phyloP scores from a whole-genome alignment of 495 filamentous ascomycete genomes.

The Tricharina praecox region DNA sequence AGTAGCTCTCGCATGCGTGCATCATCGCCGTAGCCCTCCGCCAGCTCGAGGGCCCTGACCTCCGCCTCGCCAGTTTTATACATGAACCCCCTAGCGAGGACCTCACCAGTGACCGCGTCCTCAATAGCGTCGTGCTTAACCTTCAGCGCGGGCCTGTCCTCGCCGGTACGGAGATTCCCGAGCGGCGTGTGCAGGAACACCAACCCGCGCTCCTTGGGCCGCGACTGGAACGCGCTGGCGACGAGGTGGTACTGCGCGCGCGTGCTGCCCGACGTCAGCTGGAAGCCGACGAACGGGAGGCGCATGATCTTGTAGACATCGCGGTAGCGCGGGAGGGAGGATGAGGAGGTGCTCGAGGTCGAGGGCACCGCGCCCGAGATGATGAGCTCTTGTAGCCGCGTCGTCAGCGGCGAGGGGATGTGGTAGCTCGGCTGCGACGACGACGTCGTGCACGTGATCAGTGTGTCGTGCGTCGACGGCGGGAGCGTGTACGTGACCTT shows the following conservation, averaged over 20 bases:
- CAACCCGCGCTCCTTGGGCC: background rate
- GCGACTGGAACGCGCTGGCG: too few species aligned
- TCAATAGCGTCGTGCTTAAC: background rate
- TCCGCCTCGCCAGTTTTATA: background rate
- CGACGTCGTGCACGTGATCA: background rate
- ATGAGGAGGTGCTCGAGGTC: background rate
- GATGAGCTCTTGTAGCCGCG: background rate
- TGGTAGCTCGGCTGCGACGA: background rate
- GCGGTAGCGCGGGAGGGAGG: background rate
- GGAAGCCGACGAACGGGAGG: background rate
- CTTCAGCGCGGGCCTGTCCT: background rate
- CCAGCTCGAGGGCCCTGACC: background rate
- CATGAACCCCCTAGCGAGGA: background rate
- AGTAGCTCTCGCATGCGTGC: background rate
- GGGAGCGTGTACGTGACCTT: background rate
- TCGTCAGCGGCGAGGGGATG: background rate
- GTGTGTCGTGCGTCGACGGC: background rate
- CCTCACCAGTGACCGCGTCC: background rate
- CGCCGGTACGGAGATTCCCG: background rate
- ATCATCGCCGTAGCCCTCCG: background rate
- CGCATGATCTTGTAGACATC: background rate
- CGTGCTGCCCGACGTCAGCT: background rate
- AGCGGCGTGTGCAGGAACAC: background rate
- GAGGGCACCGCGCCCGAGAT: background rate
- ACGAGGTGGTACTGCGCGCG: background rate